phyloP scores from a whole-genome alignment of 2,329 filamentous ascomycete genomes.

The Phyllosticta citriasiana region DNA sequence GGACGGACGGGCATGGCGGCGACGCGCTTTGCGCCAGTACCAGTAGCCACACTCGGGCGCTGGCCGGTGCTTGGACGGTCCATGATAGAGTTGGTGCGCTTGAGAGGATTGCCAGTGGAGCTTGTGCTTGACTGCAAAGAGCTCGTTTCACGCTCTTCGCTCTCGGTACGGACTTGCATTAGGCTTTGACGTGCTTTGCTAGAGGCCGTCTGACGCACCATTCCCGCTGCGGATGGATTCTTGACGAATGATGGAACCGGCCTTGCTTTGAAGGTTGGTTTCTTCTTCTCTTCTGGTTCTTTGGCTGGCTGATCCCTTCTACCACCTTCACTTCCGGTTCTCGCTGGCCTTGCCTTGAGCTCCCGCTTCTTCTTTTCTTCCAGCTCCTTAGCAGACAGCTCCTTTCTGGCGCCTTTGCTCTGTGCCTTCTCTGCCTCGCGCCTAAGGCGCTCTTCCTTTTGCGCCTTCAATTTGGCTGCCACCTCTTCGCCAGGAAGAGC shows the following conservation, averaged over 20 bases:
- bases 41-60: not conserved
- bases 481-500: slow-evolving; percentile 44
- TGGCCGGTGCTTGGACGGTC: not conserved
- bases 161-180: not conserved
- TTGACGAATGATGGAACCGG: slow-evolving; percentile 27
- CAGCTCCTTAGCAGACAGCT: slow-evolving; percentile 9
- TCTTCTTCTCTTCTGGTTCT: slow-evolving; percentile 24
- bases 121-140: not conserved
- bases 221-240: slow-evolving; percentile 21
- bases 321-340: slow-evolving; percentile 11
- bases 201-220: slow-evolving; percentile 37
- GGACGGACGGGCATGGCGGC: slow-evolving; percentile 2
- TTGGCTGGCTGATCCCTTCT: not conserved
- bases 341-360: slow-evolving; percentile 39
- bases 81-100: slow-evolving; percentile 1
- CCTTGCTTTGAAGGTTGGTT: slow-evolving; percentile 37
- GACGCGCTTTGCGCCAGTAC: slow-evolving; percentile 2
- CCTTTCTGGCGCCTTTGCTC: not conserved
- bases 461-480: slow-evolving; percentile 43
- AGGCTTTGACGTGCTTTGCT: slow-evolving; percentile 32
- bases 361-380: slow-evolving; percentile 26
- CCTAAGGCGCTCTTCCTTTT: slow-evolving; percentile 38
- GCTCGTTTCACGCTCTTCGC: not conserved
- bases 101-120: not conserved
- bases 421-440: slow-evolving; percentile 16